phyloP scores from a whole-genome alignment of 164 flowering plant species.

The Chloranthus sessilifolius region DNA sequence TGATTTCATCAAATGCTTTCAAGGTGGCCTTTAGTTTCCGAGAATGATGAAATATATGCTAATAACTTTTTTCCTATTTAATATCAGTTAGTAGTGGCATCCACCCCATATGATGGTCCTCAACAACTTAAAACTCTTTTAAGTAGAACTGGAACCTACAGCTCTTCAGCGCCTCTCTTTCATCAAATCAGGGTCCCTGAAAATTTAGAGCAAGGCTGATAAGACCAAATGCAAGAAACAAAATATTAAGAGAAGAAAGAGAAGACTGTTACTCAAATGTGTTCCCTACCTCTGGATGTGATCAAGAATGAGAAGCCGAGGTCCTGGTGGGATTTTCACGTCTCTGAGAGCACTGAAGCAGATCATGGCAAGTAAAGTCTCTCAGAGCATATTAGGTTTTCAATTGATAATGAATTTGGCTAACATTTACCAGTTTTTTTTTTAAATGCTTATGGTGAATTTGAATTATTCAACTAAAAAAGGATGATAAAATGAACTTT shows the following conservation, averaged over 20 bases:
- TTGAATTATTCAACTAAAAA: no score
- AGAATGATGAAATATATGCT: no score
- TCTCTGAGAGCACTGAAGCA: slow-evolving; percentile 86
- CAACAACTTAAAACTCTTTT: background rate
- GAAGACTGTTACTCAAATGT: background rate
- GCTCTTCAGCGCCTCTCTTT: slow-evolving; percentile 17
- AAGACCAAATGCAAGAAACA: background rate
- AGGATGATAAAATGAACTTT: background rate
- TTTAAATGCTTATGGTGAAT: background rate
- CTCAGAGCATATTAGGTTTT: no score
- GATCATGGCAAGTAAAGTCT: background rate
- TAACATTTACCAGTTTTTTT: background rate
- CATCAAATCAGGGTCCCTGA: slow-evolving; percentile 56
- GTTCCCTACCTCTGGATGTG: slow-evolving; percentile 59
- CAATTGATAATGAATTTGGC: no score
- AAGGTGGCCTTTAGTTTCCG: no score
- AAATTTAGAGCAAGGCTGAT: slow-evolving; percentile 1
- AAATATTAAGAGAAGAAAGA: background rate
- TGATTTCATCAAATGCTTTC: no score
- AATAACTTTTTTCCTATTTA: no score
- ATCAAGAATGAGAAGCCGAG: slow-evolving; percentile 88
- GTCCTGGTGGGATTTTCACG: slow-evolving; percentile 91
- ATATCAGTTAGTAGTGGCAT: no score
- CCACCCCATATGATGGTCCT: background rate
- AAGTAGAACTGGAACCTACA: slow-evolving; percentile 4